A percentile compares a stretch with the other conserved stretches of the same genome.
These are phyloP conservation scores for Mycena filopes DNA, from an alignment of 768 basidiomycete species.

Conservation along the genomic window DNA sequence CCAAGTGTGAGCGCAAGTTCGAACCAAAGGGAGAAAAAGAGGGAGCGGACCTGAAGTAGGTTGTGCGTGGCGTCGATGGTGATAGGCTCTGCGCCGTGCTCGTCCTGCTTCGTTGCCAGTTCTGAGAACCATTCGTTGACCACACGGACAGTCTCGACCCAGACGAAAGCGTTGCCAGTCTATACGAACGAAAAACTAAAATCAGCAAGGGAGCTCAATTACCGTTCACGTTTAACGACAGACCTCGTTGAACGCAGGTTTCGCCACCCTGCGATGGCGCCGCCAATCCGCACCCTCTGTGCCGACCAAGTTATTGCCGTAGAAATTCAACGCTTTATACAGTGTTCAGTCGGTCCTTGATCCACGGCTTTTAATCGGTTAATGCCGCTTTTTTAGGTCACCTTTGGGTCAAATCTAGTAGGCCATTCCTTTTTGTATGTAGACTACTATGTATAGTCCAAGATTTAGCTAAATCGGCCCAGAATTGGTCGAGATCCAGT, in stretches of 20 bases:
- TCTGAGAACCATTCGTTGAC: constrained; percentile 55
- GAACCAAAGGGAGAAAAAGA: not conserved
- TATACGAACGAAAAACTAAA: constrained; percentile 29
- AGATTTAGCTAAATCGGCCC: too few relatives aligned
- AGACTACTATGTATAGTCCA: too few relatives aligned
- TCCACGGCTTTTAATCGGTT: too few relatives aligned
- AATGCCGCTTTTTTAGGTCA: too few relatives aligned
- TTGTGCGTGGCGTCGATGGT: constrained; percentile 1
- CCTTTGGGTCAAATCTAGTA: too few relatives aligned
- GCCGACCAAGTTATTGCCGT: constrained; percentile 49
- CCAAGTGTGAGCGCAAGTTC: not conserved
- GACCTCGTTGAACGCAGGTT: constrained; percentile 63
- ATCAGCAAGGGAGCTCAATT: not conserved
- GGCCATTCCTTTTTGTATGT: too few relatives aligned
- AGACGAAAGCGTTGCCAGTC: constrained; percentile 59
- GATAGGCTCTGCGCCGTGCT: not conserved
- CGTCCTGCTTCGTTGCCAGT: constrained; percentile 39
- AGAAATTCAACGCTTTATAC: constrained; percentile 12
- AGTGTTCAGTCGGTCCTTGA: too few relatives aligned
- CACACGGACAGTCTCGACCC: constrained; percentile 55
- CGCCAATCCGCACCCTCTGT: constrained; percentile 58
- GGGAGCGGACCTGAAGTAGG: not conserved
- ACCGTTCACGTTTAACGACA: not conserved
- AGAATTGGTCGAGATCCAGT: too few relatives aligned
- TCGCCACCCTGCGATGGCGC: constrained; percentile 55